Percentiles rank a stretch among this genome's conserved stretches.
Conservation (phyloP, 139 green algal genomes). For the Haematococcus sp. region DNA sequence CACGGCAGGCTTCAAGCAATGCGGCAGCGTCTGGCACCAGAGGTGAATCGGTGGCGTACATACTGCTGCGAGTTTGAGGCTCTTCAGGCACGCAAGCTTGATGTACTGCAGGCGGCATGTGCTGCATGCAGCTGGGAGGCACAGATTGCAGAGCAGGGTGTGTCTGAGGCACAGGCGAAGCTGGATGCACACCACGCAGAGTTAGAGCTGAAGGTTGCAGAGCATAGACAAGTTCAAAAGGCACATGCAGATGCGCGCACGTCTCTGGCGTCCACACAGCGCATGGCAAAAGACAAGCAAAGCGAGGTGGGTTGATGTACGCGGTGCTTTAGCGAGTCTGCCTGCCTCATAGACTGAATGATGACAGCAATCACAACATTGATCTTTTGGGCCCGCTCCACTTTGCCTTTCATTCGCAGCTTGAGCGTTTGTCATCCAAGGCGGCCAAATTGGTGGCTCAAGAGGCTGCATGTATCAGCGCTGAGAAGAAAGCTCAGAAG, state of each 20-base stretch:
- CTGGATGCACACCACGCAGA: not conserved
- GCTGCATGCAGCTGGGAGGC: no score
- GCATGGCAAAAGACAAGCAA: no score
- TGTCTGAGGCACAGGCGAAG: not conserved
- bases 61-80: not conserved
- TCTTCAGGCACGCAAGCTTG: not conserved
- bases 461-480: not conserved
- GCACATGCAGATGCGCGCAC: no score
- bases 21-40: conserved; percentile 41
- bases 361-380: no score
- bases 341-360: no score
- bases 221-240: not conserved
- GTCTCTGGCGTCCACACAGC: no score
- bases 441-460: conserved; percentile 1
- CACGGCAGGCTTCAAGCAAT: conserved; percentile 29
- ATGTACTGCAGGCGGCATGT: no score
- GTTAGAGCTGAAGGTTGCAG: not conserved
- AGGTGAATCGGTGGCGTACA: conserved; percentile 44
- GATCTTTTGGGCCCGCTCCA: no score
- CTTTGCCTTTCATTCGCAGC: conserved; percentile 3
- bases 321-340: no score
- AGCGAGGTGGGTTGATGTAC: no score
- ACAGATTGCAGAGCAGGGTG: not conserved
- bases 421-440: not conserved
- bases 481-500: conserved; percentile 3